These are phyloP conservation scores for Fusarium tjaetaba DNA, from an alignment of 2,329 filamentous ascomycete genomes.

Conservation along the genomic window DNA sequence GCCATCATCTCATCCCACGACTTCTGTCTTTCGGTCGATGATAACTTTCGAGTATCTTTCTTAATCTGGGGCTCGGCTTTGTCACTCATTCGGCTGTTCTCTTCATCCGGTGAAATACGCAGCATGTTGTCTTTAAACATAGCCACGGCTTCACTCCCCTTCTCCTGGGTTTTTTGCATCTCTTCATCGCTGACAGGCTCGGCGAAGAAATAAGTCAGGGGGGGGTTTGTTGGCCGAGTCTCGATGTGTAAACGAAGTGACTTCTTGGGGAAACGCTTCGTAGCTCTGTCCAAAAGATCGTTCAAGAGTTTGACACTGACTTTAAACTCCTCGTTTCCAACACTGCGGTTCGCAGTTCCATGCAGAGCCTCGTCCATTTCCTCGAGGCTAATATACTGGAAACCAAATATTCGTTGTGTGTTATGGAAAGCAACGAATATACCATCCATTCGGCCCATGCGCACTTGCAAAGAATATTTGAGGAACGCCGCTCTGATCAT, in stretches of 20 bases:
- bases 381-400: constrained; percentile 87
- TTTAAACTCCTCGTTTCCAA: constrained; percentile 89
- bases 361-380: constrained; percentile 96
- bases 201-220: constrained; percentile 89
- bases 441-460: constrained; percentile 98
- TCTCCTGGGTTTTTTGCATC: constrained; percentile 78
- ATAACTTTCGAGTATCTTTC: constrained; percentile 18
- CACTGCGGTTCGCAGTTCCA: constrained; percentile 69
- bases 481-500: constrained; percentile 95
- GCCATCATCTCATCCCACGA: constrained; percentile 65
- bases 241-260: constrained; percentile 86
- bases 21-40: constrained; percentile 44
- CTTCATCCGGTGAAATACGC: constrained; percentile 54
- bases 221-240: constrained; percentile 67
- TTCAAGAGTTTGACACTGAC: constrained; percentile 83
- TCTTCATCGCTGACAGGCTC: constrained; percentile 81
- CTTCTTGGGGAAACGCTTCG: constrained; percentile 76
- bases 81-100: constrained; percentile 10
- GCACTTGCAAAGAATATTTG: constrained; percentile 96
- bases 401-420: constrained; percentile 93
- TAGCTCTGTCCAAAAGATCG: constrained; percentile 79
- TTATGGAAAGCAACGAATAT: constrained; percentile 99
- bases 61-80: constrained; percentile 14
- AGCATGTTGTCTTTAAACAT: constrained; percentile 73
- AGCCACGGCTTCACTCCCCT: constrained; percentile 71